Evolutionary conservation across 139 green algal genomes (phyloP).

Genomic region (Chlamydomonas eustigma): DNA sequence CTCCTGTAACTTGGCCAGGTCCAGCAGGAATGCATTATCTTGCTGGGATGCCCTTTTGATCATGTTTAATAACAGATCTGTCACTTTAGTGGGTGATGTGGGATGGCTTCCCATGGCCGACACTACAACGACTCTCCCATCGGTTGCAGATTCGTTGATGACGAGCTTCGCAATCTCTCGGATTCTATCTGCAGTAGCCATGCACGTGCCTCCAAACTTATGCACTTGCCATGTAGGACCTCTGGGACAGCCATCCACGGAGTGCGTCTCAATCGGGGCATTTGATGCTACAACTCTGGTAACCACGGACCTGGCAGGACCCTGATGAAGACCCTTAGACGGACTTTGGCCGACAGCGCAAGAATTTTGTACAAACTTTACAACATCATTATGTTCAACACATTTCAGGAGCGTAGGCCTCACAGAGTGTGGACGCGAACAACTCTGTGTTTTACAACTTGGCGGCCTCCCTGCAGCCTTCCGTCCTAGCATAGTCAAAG

Average conservation of each 20-base stretch:
- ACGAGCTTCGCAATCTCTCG: conserved; percentile 67
- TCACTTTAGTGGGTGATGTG: conserved; percentile 76
- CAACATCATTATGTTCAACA: no score
- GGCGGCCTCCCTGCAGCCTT: no score
- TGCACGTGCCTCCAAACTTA: conserved; percentile 98
- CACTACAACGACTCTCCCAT: conserved; percentile 72
- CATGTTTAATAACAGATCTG: conserved; percentile 91
- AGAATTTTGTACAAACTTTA: no score
- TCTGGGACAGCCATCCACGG: conserved; percentile 6
- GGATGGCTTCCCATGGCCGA: conserved; percentile 78
- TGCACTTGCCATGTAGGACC: conserved; percentile 70
- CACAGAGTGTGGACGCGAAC: no score
- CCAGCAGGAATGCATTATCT: conserved; percentile 75
- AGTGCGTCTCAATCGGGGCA: not conserved
- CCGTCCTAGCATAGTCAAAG: no score
- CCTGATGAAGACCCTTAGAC: no score
- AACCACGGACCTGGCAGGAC: no score
- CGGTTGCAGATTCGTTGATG: conserved; percentile 46
- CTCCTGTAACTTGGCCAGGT: conserved; percentile 79
- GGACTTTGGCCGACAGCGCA: no score
- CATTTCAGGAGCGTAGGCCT: no score
- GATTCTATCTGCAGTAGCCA: conserved; percentile 84
- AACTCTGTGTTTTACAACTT: no score
- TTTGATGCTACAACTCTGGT: no score
- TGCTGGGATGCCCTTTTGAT: conserved; percentile 51